phyloP scores from a whole-genome alignment of 2,329 filamentous ascomycete genomes.

The Alternaria solani region DNA sequence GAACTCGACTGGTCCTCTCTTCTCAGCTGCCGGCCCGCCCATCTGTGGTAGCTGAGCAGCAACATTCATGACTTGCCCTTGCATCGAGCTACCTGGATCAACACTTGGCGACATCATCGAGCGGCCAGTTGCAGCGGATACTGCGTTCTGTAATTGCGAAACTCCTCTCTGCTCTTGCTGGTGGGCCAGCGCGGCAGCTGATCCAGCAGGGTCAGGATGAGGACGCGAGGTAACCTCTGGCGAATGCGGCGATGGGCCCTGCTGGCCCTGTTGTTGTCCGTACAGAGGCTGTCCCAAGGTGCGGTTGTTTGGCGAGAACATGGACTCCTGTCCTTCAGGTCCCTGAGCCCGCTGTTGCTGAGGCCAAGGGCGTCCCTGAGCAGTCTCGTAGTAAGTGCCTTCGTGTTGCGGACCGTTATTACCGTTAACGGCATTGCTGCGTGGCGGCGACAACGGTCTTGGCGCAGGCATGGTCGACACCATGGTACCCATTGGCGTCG shows the following conservation, averaged over 20 bases:
- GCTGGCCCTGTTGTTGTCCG: conserved; percentile 45
- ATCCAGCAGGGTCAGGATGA: conserved; percentile 48
- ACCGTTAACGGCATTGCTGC: conserved; percentile 64
- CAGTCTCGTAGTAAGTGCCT: conserved; percentile 46
- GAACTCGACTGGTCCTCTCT: conserved; percentile 94
- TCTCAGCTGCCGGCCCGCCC: conserved; percentile 67
- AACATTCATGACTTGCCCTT: conserved; percentile 68
- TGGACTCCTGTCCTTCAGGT: conserved; percentile 47
- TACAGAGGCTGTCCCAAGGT: conserved; percentile 52
- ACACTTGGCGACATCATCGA: conserved; percentile 60
- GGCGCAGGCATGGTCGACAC: conserved; percentile 79
- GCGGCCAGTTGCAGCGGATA: conserved; percentile 65
- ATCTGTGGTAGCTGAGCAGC: conserved; percentile 66
- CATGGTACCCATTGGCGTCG: conserved; percentile 96
- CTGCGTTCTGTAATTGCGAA: conserved; percentile 71
- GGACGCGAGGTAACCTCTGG: conserved; percentile 47
- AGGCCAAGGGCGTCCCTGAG: conserved; percentile 52
- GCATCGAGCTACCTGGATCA: conserved; percentile 58
- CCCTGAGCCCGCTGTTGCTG: conserved; percentile 41
- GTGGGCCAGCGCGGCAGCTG: conserved; percentile 60
- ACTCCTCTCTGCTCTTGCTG: conserved; percentile 72
- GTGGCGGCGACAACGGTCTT: conserved; percentile 56
- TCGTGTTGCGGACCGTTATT: conserved; percentile 57
- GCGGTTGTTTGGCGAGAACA: conserved; percentile 56
- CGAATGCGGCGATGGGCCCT: conserved; percentile 46